Base-by-base conservation (phyloP, 116 monocot genomes). In the Thalassia testudinum region DNA sequence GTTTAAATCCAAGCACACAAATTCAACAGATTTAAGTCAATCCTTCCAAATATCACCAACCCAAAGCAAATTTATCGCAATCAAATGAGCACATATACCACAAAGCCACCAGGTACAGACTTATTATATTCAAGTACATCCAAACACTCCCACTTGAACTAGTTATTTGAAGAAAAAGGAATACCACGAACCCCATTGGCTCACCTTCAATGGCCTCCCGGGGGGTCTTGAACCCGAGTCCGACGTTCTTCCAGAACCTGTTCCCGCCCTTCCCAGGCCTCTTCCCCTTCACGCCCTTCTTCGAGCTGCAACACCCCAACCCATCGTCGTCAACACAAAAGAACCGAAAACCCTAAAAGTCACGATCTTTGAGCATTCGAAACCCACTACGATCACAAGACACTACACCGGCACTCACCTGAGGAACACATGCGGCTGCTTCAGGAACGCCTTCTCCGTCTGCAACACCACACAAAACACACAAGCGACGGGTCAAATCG, bases 381-480 rank as follows among this genome's bases (percentile, higher is more conserved):
- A 57, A 42, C 57, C 57, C 42, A 40, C 57, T 57, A 37, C 5
- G 57, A 40, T 42, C 42, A 42, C 57, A 57, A 37, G 42, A n/a
- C n/a, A n/a, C n/a, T n/a, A n/a, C n/a, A n/a, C n/a, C n/a, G n/a
- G n/a, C n/a, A n/a, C n/a, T n/a, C n/a, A n/a, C 77, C 56, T n/a
- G 12, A 78, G 62, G 30, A 83, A 83, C 38, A 83, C 83, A 65
- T 74, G 75, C 5, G 78, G 83, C 47, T 83, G 83, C 66, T 83
- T 72, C 64, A 83, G 38, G 24, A 78, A 83, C 19, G 75, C 83
- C 72, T 72, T 83, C 66, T 83, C 83, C 15, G 83, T 83, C 83
- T 83, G 71, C 37, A 62, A 4, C 26, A 42, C 38, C 26, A 37
- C n/a, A n/a, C n/a, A n/a, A n/a, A n/a, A n/a, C n/a, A n/a, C n/a